Evolutionary conservation across 148 eudicot species (phyloP), one percentile per base, ranked within the genome.

Genomic region (Chenopodium quinoa): DNA sequence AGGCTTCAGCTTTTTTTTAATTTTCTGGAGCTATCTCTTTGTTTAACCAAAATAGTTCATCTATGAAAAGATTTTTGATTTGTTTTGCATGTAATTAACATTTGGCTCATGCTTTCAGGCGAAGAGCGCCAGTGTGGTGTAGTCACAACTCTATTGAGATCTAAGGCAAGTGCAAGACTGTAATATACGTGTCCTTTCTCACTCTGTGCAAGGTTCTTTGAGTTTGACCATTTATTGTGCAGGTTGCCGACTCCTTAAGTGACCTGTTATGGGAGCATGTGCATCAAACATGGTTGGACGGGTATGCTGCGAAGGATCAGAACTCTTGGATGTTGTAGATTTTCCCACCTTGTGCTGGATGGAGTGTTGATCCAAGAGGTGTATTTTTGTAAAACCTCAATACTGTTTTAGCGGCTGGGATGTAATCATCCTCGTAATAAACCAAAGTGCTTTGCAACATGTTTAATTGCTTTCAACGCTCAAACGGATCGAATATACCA

Each of bases 241-340:
- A 93, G 95, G 89, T 82, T 52, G 80, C 84, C 40, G 77, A 79
- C 80, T 75, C 84, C 52, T 54, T 90, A 46, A 86, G 73, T 50
- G 97, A 92, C 66, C 86, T 90, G 72, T 83, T 83, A 58, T 93
- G 95, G 95, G 90, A 87, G 82, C 91, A 92, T 79, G 86, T 89
- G 47, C 94, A 92, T 76, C 98, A 91, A 80, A 90, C 98, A 71
- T 91, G 91, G 93, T 60, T 91, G 77, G 86, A 83, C 34, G 91
- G 87, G 27, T 76, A 81, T 14, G 83, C 69, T 34, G 64, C 91
- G 58, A 86, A 78, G 32, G 86, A 87, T 80, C 70, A 37, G 22
- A 37, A 85, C 17, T 75, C 82, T 4, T 91, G 94, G 94, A 64
- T 86, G 72, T 82, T 88, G 77, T 93, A 91, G 81, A 79, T 75